These are phyloP conservation scores for Comarum palustre DNA, from an alignment of 306 rosid genomes.

Conservation along the genomic window DNA sequence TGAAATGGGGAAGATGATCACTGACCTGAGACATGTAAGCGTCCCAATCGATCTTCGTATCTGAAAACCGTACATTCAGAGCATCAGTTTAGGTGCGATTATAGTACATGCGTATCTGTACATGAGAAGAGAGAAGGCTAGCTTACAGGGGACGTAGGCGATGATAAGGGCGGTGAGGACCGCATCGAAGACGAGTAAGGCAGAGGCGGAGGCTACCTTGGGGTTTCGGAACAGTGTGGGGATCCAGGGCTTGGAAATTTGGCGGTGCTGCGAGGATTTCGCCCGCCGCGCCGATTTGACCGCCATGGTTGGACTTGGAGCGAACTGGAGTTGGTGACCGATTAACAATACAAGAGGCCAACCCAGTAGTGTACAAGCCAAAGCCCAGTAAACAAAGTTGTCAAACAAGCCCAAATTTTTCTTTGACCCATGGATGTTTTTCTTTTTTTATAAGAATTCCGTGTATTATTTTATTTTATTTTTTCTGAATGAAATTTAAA, in stretches of 20 bases:
- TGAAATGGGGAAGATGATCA: background rate
- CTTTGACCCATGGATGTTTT: too few species aligned
- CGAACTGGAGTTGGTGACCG: background rate
- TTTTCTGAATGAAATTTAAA: too few species aligned
- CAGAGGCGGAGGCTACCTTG: conserved; percentile 39
- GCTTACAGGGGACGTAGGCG: conserved; percentile 74
- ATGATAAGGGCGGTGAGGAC: conserved; percentile 59
- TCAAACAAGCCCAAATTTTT: too few species aligned
- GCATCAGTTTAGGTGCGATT: background rate
- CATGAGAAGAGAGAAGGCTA: background rate
- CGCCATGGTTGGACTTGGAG: conserved; percentile 43
- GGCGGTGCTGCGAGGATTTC: conserved; percentile 23
- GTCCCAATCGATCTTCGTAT: conserved; percentile 97
- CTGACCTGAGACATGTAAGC: conserved; percentile 93
- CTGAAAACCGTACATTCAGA: conserved; percentile 38
- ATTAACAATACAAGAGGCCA: background rate
- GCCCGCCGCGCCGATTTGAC: conserved; percentile 43
- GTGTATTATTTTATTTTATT: too few species aligned
- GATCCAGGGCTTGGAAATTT: conserved; percentile 1
- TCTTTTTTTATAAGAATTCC: too few species aligned
- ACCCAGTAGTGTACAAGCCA: background rate
- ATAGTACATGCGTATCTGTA: background rate
- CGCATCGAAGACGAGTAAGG: conserved; percentile 58
- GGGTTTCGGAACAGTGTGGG: conserved; percentile 24
- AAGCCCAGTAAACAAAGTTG: too few species aligned